Percentiles rank a stretch among this genome's conserved stretches.
phyloP scores from a whole-genome alignment of 2,329 filamentous ascomycete species.

The Fusarium sp. region DNA sequence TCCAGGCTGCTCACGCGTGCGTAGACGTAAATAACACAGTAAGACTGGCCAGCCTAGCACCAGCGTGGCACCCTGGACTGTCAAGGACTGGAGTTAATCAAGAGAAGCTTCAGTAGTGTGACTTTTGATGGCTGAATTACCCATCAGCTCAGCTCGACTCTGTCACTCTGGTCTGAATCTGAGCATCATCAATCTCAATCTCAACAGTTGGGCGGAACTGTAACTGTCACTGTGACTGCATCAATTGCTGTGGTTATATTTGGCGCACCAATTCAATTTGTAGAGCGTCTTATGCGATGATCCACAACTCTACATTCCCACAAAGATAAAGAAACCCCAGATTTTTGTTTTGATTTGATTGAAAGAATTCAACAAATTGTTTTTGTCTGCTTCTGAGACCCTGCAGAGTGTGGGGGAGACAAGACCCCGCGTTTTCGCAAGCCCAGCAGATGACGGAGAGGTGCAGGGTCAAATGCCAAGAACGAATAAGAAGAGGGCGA shows the following conservation, averaged over 20 bases:
- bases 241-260: not conserved
- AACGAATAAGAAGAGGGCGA: constrained; percentile 40
- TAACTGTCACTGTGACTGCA: not conserved
- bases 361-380: constrained; percentile 17
- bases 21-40: constrained; percentile 22
- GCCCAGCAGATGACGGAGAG: constrained; percentile 37
- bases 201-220: constrained; percentile 7
- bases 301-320: constrained; percentile 9
- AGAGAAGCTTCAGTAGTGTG: constrained; percentile 5
- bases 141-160: constrained; percentile 11
- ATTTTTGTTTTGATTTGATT: not conserved
- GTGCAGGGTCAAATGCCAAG: constrained; percentile 31
- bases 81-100: not conserved
- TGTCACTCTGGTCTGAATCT: constrained; percentile 3
- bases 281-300: not conserved
- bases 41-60: constrained; percentile 25
- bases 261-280: not conserved
- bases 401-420: constrained; percentile 39
- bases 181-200: constrained; percentile 10
- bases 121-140: constrained; percentile 20
- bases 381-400: constrained; percentile 28
- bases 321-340: constrained; percentile 18
- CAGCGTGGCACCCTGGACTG: constrained; percentile 16
- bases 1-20: constrained; percentile 21
- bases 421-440: constrained; percentile 45